These are phyloP conservation scores for Sclerospora graminicola DNA, from an alignment of 352 stramenopile genomes.

Conservation along the genomic window DNA sequence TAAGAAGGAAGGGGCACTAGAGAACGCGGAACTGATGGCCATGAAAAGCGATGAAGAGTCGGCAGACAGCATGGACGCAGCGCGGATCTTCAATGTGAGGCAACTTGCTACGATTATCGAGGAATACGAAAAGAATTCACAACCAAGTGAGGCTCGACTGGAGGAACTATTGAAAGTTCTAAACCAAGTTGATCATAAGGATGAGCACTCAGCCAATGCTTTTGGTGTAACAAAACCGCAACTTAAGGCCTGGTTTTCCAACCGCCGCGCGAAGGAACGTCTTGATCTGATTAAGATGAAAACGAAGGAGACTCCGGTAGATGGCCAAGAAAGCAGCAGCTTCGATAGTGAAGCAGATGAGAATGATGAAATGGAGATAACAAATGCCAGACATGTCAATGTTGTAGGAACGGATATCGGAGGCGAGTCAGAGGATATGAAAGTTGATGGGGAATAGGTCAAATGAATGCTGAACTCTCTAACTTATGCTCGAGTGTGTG, in stretches of 20 bases:
- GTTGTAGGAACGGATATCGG: neutral
- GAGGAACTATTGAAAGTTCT: constrained; percentile 62
- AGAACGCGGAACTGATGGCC: constrained; percentile 5
- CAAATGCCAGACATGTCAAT: constrained; percentile 1
- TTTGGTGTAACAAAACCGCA: constrained; percentile 62
- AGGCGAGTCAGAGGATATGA: neutral
- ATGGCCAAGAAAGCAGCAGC: constrained; percentile 10
- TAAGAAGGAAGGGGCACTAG: constrained; percentile 21
- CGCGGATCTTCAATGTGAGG: constrained; percentile 79
- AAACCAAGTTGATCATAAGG: constrained; percentile 60
- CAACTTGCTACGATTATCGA: constrained; percentile 78
- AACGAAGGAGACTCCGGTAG: constrained; percentile 31
- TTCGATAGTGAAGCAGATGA: constrained; percentile 38
- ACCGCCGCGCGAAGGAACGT: constrained; percentile 69
- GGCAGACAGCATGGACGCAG: constrained; percentile 26
- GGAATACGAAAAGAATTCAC: constrained; percentile 77
- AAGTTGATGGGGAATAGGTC: constrained; percentile 19
- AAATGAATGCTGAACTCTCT: constrained; percentile 9
- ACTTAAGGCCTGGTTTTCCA: constrained; percentile 81
- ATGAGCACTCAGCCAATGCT: constrained; percentile 36
- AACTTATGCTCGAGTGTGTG: constrained; percentile 5
- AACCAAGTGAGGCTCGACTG: constrained; percentile 45
- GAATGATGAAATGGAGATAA: constrained; percentile 10
- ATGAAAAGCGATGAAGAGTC: constrained; percentile 16
- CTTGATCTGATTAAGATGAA: constrained; percentile 77